Conservation (phyloP, 2,329 filamentous ascomycete genomes). For the Talaromyces atroroseus region DNA sequence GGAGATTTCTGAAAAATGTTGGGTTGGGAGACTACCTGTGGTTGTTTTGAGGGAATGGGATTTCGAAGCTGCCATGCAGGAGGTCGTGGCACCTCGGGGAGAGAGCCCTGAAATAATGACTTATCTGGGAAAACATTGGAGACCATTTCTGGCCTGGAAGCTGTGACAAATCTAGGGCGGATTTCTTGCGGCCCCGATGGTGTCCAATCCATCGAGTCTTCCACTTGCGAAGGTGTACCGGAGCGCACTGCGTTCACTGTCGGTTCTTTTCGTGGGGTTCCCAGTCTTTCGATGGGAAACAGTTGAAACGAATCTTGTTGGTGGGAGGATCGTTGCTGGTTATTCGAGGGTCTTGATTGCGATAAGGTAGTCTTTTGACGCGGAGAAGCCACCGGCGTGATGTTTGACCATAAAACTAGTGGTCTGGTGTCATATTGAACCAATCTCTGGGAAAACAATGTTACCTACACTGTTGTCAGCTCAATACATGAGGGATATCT, state of each 20-base stretch:
- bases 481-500: background rate
- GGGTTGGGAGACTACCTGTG: slow-evolving; percentile 30
- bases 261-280: slow-evolving; percentile 21
- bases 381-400: slow-evolving; percentile 23
- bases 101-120: slow-evolving; percentile 39
- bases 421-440: slow-evolving; percentile 38
- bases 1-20: slow-evolving; percentile 35
- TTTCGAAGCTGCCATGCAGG: slow-evolving; percentile 37
- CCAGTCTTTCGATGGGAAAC: slow-evolving; percentile 40
- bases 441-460: slow-evolving; percentile 31
- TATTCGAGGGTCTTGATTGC: background rate
- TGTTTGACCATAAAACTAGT: slow-evolving; percentile 38
- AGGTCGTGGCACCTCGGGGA: slow-evolving; percentile 37
- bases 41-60: slow-evolving; percentile 27
- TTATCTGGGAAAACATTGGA: slow-evolving; percentile 22
- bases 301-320: slow-evolving; percentile 17
- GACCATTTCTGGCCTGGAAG: slow-evolving; percentile 12
- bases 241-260: slow-evolving; percentile 21
- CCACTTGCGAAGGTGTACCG: slow-evolving; percentile 30
- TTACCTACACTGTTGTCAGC: slow-evolving; percentile 25
- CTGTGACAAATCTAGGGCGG: slow-evolving; percentile 21
- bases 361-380: background rate
- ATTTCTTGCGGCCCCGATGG: slow-evolving; percentile 38
- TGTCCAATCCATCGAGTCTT: slow-evolving; percentile 48
- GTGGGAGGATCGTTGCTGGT: background rate